These are phyloP conservation scores for Prunus davidiana DNA, from an alignment of 306 rosid species.

Conservation along the genomic window DNA sequence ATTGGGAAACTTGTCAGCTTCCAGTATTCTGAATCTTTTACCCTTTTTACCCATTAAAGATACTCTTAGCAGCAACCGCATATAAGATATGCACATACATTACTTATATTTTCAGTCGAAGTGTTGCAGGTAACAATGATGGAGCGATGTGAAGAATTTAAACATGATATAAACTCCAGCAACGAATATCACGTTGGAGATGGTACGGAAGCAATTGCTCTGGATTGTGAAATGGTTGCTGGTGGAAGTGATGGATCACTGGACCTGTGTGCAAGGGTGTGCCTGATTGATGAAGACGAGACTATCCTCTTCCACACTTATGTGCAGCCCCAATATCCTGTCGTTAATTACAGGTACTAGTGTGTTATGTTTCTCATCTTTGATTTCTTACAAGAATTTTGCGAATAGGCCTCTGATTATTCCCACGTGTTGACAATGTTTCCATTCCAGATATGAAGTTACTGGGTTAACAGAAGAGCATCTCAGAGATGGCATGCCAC, in stretches of 20 bases:
- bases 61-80: conserved; percentile 6
- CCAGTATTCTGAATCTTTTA: neutral
- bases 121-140: conserved; percentile 51
- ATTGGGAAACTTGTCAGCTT: neutral
- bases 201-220: conserved; percentile 49
- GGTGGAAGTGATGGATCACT: conserved; percentile 88
- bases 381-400: conserved; percentile 18
- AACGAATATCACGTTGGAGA: conserved; percentile 26
- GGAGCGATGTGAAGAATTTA: conserved; percentile 24
- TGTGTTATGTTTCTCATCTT: conserved; percentile 14
- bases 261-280: conserved; percentile 76
- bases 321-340: conserved; percentile 58
- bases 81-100: conserved; percentile 7
- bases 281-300: conserved; percentile 76
- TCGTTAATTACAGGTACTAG: conserved; percentile 64
- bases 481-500: conserved; percentile 69
- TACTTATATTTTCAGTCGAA: conserved; percentile 17
- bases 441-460: conserved; percentile 63
- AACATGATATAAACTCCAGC: conserved; percentile 21
- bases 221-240: conserved; percentile 89
- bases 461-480: conserved; percentile 76
- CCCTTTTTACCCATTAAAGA: conserved; percentile 3
- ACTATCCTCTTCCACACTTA: conserved; percentile 60
- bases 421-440: conserved; percentile 17
- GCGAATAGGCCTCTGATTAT: neutral